Evolutionary conservation across 2,329 filamentous ascomycete genomes (phyloP), one percentile per base, ranked within the genome.

Genomic region (Scleromitrula shiraiana): DNA sequence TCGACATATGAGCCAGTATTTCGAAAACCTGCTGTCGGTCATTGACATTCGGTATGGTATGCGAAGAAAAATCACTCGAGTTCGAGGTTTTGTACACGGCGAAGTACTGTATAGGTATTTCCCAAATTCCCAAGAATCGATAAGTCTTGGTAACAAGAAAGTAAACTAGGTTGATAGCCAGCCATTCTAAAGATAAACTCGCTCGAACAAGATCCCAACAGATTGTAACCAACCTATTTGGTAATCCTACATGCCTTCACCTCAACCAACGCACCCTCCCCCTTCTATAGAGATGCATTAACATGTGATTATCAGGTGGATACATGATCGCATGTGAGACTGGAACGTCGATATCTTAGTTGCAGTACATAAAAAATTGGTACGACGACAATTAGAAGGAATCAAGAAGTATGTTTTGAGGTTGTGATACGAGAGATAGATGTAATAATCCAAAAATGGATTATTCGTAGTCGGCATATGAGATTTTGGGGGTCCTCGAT

Each of bases 361-460:
- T 33, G 17, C n/a, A 33, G 30, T 33, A 33, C 30, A 33, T 33
- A 15, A 33, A 14, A 15, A n/a, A 33, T 33, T 14, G 7, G 30
- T 33, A 33, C 17, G 30, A 33, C 30, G 30, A 15, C 30, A 33
- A n/a, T 14, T 33, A 33, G 26, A 29, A 15, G 30, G 30, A 15
- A 14, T 33, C 5, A 8, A 33, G 30, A 33, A 15, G 30, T n/a
- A n/a, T n/a, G n/a, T n/a, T n/a, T 35, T 20, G 26, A 26, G 26
- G 30, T n/a, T 26, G 41, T 44, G 29, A 15, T 20, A 4, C 22
- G 29, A 35, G 15, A 20, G 41, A 23, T n/a, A 41, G 15, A 26
- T 41, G 36, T 33, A 46, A 41, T 35, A 24, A 17, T 33, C 41
- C 44, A 7, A 46, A 41, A 41, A 35, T n/a, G 27, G 44, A 41